Evolutionary conservation across 305 asterid species (phyloP).

Genomic region (Lippia alba): DNA sequence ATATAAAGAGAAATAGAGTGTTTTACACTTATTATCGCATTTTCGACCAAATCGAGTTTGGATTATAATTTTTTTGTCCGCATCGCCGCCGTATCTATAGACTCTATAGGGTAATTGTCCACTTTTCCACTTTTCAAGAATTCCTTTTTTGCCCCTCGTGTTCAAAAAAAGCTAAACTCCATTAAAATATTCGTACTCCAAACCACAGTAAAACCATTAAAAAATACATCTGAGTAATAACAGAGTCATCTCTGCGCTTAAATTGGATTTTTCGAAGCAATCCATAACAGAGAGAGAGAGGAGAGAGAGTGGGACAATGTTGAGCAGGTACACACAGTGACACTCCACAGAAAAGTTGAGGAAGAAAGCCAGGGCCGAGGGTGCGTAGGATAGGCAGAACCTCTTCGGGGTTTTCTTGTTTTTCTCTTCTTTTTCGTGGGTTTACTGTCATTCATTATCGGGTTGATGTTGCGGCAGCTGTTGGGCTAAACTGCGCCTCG

Average conservation of each 20-base stretch:
- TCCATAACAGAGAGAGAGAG: slow-evolving; percentile 26
- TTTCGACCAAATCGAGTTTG: no score
- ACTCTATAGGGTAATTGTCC: no score
- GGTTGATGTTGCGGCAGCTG: slow-evolving; percentile 10
- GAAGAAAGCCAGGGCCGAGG: not conserved
- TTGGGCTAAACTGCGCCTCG: slow-evolving; percentile 26
- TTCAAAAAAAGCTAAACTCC: slow-evolving; percentile 28
- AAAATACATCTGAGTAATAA: slow-evolving; percentile 21
- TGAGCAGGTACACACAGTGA: slow-evolving; percentile 17
- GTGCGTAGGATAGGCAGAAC: slow-evolving; percentile 32
- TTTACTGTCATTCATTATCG: slow-evolving; percentile 29
- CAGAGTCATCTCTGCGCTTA: slow-evolving; percentile 37
- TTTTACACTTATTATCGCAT: no score
- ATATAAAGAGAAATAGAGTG: no score
- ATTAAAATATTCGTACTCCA: slow-evolving; percentile 1
- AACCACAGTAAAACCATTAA: not conserved
- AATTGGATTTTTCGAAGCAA: slow-evolving; percentile 41
- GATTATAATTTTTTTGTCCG: no score
- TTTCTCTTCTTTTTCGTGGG: not conserved
- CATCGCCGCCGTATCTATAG: no score
- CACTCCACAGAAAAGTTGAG: not conserved
- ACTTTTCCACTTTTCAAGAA: slow-evolving; percentile 15
- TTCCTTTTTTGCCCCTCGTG: slow-evolving; percentile 38
- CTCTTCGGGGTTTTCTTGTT: not conserved
- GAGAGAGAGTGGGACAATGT: slow-evolving; percentile 28